These are phyloP conservation scores for Coleophoma crateriformis DNA, from an alignment of 2,329 filamentous ascomycete species.

Conservation along the genomic window DNA sequence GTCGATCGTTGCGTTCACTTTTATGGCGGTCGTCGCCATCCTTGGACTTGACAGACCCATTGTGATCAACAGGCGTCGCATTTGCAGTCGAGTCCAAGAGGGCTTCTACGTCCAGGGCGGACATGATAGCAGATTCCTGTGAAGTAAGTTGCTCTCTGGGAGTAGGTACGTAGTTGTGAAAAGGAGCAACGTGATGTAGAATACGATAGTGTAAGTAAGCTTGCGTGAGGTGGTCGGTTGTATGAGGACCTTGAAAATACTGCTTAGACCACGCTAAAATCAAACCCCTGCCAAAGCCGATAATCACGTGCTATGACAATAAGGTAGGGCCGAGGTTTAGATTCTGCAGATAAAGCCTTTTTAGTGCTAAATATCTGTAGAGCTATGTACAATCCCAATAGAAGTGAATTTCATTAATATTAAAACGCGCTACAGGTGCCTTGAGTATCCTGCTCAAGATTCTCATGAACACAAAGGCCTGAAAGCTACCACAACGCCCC, in stretches of 20 bases:
- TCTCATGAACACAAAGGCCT: conserved; percentile 3
- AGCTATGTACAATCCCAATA: neutral
- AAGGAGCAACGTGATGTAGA: neutral
- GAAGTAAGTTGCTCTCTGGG: neutral
- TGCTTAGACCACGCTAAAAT: no score
- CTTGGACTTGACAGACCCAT: conserved; percentile 36
- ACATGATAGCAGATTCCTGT: conserved; percentile 43
- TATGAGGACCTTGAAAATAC: no score
- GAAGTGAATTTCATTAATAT: conserved; percentile 12
- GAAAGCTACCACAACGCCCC: conserved; percentile 6
- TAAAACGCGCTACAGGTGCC: conserved; percentile 7
- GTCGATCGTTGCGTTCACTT: conserved; percentile 44
- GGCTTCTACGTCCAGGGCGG: conserved; percentile 78
- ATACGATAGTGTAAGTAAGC: no score
- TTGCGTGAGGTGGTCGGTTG: no score
- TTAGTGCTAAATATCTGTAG: no score
- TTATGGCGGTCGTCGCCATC: conserved; percentile 53
- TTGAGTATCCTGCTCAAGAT: conserved; percentile 11
- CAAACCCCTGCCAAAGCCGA: no score
- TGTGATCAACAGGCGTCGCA: conserved; percentile 40
- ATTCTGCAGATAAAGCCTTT: no score
- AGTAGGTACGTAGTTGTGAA: neutral
- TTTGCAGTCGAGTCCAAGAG: conserved; percentile 81
- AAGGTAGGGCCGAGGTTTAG: no score
- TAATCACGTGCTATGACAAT: no score